Percentiles rank a stretch among this genome's conserved stretches.
Evolutionary conservation across 192 early-diverging fungal genomes (phyloP).

Genomic region (Entomortierella parvispora): DNA sequence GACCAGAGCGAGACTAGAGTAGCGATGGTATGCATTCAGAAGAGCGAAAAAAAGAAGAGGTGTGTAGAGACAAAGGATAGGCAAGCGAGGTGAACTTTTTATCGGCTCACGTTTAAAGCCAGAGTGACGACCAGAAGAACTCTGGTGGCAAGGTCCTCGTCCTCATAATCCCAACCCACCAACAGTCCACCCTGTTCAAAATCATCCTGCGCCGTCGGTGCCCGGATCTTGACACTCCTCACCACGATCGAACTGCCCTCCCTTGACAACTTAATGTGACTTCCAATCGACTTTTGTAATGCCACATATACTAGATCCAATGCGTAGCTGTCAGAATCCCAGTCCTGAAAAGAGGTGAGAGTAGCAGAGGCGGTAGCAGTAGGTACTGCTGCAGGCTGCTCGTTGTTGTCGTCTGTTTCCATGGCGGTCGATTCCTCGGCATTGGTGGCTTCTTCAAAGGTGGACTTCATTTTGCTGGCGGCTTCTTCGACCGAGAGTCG

Average conservation of each 20-base stretch:
- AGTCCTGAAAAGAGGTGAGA: constrained; percentile 12
- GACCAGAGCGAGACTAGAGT: too few species aligned
- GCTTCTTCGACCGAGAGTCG: constrained; percentile 28
- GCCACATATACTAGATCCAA: constrained; percentile 50
- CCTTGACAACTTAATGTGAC: constrained; percentile 22
- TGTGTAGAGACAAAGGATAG: too few species aligned
- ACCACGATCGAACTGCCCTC: constrained; percentile 28
- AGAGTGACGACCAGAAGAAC: constrained; percentile 61
- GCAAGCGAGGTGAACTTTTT: too few species aligned
- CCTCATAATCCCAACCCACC: constrained; percentile 72
- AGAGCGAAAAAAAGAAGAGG: too few species aligned
- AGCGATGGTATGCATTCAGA: too few species aligned
- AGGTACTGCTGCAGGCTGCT: background rate
- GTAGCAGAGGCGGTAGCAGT: background rate
- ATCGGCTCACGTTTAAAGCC: constrained; percentile 6
- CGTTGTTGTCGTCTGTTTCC: background rate
- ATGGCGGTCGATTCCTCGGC: too few species aligned
- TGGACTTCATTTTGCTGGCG: constrained; percentile 10
- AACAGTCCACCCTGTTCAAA: constrained; percentile 47
- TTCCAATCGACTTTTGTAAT: constrained; percentile 38
- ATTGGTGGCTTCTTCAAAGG: background rate
- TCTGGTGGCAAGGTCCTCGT: constrained; percentile 73
- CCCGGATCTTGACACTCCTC: constrained; percentile 32
- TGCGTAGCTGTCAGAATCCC: constrained; percentile 40
- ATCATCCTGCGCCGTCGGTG: constrained; percentile 30